Conservation (phyloP, 495 filamentous ascomycete species). For the Choiromyces venosus region DNA sequence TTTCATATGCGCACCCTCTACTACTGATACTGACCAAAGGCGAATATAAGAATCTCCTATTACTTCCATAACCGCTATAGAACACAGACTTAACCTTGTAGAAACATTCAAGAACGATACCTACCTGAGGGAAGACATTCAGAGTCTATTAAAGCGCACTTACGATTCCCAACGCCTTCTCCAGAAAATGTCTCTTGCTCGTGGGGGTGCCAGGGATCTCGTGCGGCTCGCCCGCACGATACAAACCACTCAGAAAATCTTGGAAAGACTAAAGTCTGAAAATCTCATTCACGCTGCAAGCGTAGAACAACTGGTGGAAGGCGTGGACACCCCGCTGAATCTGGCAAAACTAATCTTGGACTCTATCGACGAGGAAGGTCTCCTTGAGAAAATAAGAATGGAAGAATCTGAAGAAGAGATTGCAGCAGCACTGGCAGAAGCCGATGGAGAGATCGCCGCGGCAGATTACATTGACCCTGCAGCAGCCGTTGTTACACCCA, state of each 20-base stretch:
- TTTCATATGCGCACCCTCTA: not conserved
- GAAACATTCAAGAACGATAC: constrained; percentile 60
- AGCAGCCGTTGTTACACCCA: constrained; percentile 47
- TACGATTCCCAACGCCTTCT: constrained; percentile 84
- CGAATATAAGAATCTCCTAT: constrained; percentile 62
- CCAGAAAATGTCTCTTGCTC: constrained; percentile 85
- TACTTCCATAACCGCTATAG: constrained; percentile 72
- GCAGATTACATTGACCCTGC: constrained; percentile 48
- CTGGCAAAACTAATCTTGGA: constrained; percentile 66
- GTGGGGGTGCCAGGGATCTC: constrained; percentile 91
- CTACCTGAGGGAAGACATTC: constrained; percentile 61
- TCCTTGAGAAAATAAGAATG: constrained; percentile 69
- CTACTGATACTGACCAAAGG: constrained; percentile 16
- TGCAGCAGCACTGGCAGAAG: constrained; percentile 58
- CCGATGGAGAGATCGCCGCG: constrained; percentile 57
- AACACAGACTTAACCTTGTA: constrained; percentile 75
- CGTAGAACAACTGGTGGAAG: constrained; percentile 8
- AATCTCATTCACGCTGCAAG: constrained; percentile 8
- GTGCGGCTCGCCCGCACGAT: constrained; percentile 76
- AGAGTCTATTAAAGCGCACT: constrained; percentile 62
- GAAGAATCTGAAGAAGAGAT: constrained; percentile 67
- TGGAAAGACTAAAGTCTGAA: constrained; percentile 31
- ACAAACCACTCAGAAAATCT: constrained; percentile 66
- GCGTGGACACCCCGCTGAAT: constrained; percentile 58
- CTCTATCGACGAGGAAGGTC: constrained; percentile 88